A percentile compares a stretch with the other conserved stretches of the same genome.
phyloP scores from a whole-genome alignment of 371 early-diverging fungal genomes.

The Gilbertella persicaria region DNA sequence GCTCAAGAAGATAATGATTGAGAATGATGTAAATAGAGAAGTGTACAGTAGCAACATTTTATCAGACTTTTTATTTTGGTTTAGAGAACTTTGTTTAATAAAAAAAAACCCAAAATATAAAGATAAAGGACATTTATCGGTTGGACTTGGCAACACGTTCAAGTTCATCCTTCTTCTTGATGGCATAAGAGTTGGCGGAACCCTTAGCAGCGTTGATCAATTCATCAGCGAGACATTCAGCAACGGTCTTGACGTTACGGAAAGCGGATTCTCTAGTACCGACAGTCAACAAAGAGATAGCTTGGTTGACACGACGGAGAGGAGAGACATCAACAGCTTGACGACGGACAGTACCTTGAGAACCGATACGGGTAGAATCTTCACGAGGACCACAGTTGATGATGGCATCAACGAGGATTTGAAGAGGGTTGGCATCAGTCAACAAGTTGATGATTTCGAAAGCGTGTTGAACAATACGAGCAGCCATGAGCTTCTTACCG shows the following conservation, averaged over 20 bases:
- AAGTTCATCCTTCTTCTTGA: conserved; percentile 99
- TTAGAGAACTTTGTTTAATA: not conserved
- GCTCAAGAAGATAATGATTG: conserved; percentile 48
- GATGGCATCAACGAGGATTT: conserved; percentile 99
- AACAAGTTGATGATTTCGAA: conserved; percentile 99
- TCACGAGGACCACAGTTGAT: conserved; percentile 99
- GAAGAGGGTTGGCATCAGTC: conserved; percentile 99
- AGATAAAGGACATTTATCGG: conserved; percentile 1
- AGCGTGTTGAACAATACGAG: conserved; percentile 99
- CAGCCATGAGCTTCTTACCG: conserved; percentile 99
- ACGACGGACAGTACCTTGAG: conserved; percentile 99
- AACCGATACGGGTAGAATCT: conserved; percentile 99
- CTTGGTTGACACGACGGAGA: conserved; percentile 98
- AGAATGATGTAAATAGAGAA: not conserved
- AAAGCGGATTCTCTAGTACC: conserved; percentile 67
- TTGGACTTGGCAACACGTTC: conserved; percentile 69
- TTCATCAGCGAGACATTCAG: conserved; percentile 98
- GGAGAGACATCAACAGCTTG: conserved; percentile 99
- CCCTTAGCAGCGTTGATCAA: conserved; percentile 98
- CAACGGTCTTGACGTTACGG: conserved; percentile 35
- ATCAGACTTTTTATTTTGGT: not conserved
- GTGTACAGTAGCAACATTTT: not conserved
- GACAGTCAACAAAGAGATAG: conserved; percentile 95
- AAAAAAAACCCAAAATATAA: not conserved
- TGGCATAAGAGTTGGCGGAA: conserved; percentile 98